A percentile compares a stretch with the other conserved stretches of the same genome.
phyloP scores from a whole-genome alignment of 73 alveolate genomes.

The Uronychia setigera region DNA sequence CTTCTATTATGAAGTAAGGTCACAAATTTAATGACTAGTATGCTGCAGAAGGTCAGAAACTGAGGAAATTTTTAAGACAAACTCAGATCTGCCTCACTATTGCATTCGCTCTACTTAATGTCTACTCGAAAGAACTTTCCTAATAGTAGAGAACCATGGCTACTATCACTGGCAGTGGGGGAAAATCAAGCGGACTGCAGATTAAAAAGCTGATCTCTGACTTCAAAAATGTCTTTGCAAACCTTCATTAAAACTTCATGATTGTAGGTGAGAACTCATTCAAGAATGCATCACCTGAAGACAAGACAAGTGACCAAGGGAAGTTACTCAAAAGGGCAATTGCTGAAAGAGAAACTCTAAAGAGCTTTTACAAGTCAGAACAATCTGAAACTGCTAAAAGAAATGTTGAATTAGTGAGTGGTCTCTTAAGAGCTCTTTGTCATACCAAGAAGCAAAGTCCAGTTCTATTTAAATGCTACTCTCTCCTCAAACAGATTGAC shows the following conservation, averaged over 20 bases:
- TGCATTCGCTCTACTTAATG: not conserved
- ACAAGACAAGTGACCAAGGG: not conserved
- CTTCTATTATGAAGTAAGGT: not conserved
- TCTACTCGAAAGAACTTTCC: not conserved
- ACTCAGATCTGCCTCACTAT: not conserved
- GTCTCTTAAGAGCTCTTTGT: not conserved
- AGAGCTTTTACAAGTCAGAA: not conserved
- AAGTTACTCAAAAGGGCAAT: not conserved
- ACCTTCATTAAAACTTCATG: not conserved
- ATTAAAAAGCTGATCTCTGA: not conserved
- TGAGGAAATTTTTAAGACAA: not conserved
- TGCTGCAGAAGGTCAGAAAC: not conserved
- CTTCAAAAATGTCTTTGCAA: not conserved
- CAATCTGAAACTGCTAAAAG: not conserved
- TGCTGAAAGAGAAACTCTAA: not conserved
- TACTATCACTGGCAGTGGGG: not conserved
- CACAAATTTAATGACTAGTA: not conserved
- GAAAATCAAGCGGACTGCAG: not conserved
- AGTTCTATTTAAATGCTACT: not conserved
- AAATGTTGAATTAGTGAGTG: not conserved
- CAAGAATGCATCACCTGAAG: not conserved
- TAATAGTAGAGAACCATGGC: not conserved
- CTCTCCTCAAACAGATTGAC: not conserved
- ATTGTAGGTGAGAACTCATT: not conserved
- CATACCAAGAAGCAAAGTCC: not conserved